Base-by-base conservation (phyloP, 495 filamentous ascomycete genomes). In the Trichoderma gamsii region DNA sequence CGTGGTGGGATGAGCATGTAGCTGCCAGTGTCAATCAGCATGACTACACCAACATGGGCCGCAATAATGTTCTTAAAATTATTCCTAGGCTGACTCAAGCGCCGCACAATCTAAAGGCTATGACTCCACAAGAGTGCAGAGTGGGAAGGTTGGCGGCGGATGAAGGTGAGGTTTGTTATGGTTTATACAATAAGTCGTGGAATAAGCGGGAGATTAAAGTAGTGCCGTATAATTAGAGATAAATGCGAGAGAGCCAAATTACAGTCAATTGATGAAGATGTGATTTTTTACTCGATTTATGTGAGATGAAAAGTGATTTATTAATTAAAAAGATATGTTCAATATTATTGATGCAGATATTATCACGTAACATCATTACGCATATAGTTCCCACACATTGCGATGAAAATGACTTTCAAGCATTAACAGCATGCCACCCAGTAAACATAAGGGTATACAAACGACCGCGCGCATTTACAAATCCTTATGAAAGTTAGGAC, bases 1-100 rank as follows among this genome's bases (percentile, higher is more conserved):
- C 56, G 23, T 74, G 72, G 72, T 74, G 70, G 66, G 72, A 74
- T 64, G 69, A 74, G 23, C 72, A 74, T 43, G 72, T 74, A 15
- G 65, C 72, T 18, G 41, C 72, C 23, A 67, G 52, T 29, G 63
- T 52, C 43, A 61, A 61, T 61, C 56, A 61, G 7, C 18, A 51
- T 21, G 72, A 74, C 21, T 63, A 70, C 44, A 71, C 71, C 1
- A 69, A 74, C 52, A 74, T 74, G 35, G 72, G 72, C n/a, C 56
- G 72, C 32, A 74, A 74, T 41, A 74, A 74, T 63, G 72, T 71
- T 3, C 66, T 74, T 16, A 21, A 64, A 2, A 69, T 74, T 3
- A 72, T 74, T 51, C 67, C 56, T 27, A 65, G 69, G 25, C 63
- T 74, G 23, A 51, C 49, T 16, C 35, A 35, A 27, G 64, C 66